Percentiles rank a stretch among this genome's conserved stretches.
Conservation (phyloP, 768 basidiomycete genomes). For the Podaxis sp. region DNA sequence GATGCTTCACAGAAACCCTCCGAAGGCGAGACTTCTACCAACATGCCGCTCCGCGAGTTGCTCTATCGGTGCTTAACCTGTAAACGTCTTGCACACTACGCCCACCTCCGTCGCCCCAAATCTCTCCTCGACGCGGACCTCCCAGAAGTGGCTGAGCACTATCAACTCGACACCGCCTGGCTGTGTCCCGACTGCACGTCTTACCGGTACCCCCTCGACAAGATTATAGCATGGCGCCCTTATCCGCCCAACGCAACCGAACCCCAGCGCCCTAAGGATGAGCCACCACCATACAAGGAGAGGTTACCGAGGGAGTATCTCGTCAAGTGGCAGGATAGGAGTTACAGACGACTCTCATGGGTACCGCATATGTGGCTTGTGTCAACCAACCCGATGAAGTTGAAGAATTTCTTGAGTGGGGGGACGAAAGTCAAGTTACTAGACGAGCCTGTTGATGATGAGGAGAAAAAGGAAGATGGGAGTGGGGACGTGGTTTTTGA, state of each 20-base stretch:
- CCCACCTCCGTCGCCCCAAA: constrained; percentile 58
- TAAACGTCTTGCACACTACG: constrained; percentile 82
- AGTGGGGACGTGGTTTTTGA: constrained; percentile 22
- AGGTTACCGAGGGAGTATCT: constrained; percentile 87
- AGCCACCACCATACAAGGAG: constrained; percentile 52
- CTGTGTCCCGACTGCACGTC: constrained; percentile 78
- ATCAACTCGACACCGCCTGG: constrained; percentile 58
- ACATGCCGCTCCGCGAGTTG: constrained; percentile 40
- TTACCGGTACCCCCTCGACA: constrained; percentile 69
- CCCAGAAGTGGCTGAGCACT: constrained; percentile 56
- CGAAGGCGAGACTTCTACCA: constrained; percentile 5
- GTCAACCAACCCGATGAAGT: constrained; percentile 59
- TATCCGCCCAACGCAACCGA: constrained; percentile 68
- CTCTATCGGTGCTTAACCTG: constrained; percentile 84
- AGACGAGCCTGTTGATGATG: constrained; percentile 39
- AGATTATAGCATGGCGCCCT: constrained; percentile 91
- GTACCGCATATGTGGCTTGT: constrained; percentile 92
- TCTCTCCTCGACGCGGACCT: constrained; percentile 32
- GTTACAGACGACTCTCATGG: constrained; percentile 83
- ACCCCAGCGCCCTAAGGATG: constrained; percentile 35
- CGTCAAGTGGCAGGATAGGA: constrained; percentile 82
- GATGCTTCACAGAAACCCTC: constrained; percentile 23
- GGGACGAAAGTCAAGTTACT: constrained; percentile 73
- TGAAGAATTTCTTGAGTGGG: constrained; percentile 73
- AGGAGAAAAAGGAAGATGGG: constrained; percentile 29